Evolutionary conservation across 2,329 filamentous ascomycete species (phyloP), one percentile per base, ranked within the genome.

Genomic region (Ophidiomyces ophidiicola): DNA sequence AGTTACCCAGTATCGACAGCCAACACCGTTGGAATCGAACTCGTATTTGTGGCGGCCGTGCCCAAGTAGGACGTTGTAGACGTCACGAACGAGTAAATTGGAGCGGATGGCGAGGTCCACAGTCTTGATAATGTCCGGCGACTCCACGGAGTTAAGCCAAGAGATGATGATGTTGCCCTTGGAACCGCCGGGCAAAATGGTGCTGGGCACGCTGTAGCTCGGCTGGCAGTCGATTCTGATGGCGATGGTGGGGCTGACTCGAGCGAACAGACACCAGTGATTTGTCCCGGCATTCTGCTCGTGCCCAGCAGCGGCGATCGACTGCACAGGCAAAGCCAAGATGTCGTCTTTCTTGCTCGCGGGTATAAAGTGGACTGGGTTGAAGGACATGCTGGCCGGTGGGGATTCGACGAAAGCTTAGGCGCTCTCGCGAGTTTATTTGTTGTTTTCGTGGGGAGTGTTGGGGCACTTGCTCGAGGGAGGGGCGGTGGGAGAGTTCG

Each of bases 181-280:
- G 23, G 51, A 53, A 29, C 50, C 50, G 4, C 44, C 47, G 6
- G 35, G 25, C 4, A 50, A 34, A 10, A 46, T 28, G 11, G 44
- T 45, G 29, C 44, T 50, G 2, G 46, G 48, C 19, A 46, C 19
- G 4, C 18, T 39, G 35, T 48, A 47, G 23, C 32, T 51, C 1
- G 42, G 45, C 18, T 46, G 46, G 10, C 51, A 52, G 45, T 57
- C 51, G 23, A 51, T 47, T 6, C 46, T 50, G 15, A 53, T 48
- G 4, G 49, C 56, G 4, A 26, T 8, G 11, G 12, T 21, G 7
- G 5, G 5, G 23, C 12, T 12, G 12, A 20, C 26, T 10, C 10
- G 15, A 29, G 38, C 33, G 15, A 37, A 42, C 3, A 42, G 24
- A 18, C 38, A 41, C 38, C 38, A 41, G 20, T 41, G 38, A 18